These are phyloP conservation scores for Paraphysoderma sedebokerense DNA, from an alignment of 371 early-diverging fungal genomes.

Conservation along the genomic window DNA sequence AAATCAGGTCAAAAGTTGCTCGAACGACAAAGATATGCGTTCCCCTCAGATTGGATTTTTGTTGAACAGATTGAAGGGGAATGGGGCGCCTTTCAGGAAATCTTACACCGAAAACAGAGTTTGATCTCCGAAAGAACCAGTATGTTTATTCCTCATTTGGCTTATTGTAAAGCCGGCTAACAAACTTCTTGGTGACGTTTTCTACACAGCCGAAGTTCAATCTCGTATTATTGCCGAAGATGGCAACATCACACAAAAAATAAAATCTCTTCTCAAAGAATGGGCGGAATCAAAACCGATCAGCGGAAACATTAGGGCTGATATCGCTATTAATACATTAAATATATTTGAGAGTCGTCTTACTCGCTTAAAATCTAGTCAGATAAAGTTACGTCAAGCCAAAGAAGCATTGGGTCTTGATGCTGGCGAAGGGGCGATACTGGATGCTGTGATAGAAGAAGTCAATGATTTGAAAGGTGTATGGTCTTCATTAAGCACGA, in stretches of 20 bases:
- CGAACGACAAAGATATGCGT: slow-evolving; percentile 84
- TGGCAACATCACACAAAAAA: slow-evolving; percentile 63
- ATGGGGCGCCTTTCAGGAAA: slow-evolving; percentile 92
- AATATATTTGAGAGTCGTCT: slow-evolving; percentile 74
- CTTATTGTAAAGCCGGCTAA: background rate
- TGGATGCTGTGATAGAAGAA: slow-evolving; percentile 85
- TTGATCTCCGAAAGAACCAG: slow-evolving; percentile 33
- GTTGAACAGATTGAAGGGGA: slow-evolving; percentile 92
- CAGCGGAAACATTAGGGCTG: slow-evolving; percentile 81
- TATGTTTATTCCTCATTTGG: background rate
- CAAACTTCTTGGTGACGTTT: background rate
- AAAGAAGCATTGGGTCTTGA: slow-evolving; percentile 85
- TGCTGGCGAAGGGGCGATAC: slow-evolving; percentile 38
- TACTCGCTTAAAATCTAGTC: slow-evolving; percentile 66
- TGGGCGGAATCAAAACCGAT: slow-evolving; percentile 93
- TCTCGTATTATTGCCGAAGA: slow-evolving; percentile 83
- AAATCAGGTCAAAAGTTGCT: slow-evolving; percentile 80
- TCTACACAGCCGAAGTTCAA: slow-evolving; percentile 50
- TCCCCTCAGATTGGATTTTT: slow-evolving; percentile 88
- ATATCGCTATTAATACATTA: slow-evolving; percentile 64
- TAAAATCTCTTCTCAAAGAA: slow-evolving; percentile 64
- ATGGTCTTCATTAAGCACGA: slow-evolving; percentile 67
- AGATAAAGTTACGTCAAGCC: slow-evolving; percentile 75
- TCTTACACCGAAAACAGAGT: slow-evolving; percentile 73
- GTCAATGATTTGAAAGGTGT: slow-evolving; percentile 82